Conservation (phyloP, 176 grass and related monocot species). For the Thinopyrum elongatum region DNA sequence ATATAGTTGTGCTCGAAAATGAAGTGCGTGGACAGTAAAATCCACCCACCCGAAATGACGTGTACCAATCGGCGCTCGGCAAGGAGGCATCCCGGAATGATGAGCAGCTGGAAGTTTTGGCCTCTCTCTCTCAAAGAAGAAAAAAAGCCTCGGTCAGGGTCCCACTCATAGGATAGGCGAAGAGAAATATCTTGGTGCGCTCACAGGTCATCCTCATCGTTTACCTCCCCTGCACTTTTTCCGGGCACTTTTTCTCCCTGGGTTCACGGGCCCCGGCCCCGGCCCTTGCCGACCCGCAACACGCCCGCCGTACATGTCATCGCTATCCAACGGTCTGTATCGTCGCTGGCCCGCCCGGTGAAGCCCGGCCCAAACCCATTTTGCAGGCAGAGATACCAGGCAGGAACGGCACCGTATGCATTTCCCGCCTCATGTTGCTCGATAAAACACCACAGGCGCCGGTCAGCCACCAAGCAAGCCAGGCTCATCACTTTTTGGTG, state of each 20-base stretch:
- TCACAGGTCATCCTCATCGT: not conserved
- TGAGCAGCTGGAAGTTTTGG: not conserved
- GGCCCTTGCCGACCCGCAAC: too few relatives aligned
- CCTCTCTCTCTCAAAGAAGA: too few relatives aligned
- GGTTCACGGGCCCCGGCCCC: too few relatives aligned
- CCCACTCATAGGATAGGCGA: not conserved
- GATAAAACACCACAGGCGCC: not conserved
- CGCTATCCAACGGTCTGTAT: not conserved
- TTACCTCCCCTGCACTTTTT: too few relatives aligned
- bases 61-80: not conserved
- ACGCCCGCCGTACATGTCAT: not conserved
- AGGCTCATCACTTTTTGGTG: too few relatives aligned
- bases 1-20: too few relatives aligned
- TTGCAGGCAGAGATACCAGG: too few relatives aligned
- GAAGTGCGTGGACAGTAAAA: not conserved
- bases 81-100: conserved; percentile 20
- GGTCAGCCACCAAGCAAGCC: too few relatives aligned
- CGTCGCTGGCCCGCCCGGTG: not conserved
- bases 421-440: too few relatives aligned
- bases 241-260: too few relatives aligned
- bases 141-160: not conserved
- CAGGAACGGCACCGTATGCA: too few relatives aligned
- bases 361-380: not conserved
- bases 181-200: not conserved
- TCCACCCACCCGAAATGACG: not conserved